Base-by-base conservation (phyloP, 1,284 basidiomycete genomes). In the Pseudozyma hubeiensis region DNA sequence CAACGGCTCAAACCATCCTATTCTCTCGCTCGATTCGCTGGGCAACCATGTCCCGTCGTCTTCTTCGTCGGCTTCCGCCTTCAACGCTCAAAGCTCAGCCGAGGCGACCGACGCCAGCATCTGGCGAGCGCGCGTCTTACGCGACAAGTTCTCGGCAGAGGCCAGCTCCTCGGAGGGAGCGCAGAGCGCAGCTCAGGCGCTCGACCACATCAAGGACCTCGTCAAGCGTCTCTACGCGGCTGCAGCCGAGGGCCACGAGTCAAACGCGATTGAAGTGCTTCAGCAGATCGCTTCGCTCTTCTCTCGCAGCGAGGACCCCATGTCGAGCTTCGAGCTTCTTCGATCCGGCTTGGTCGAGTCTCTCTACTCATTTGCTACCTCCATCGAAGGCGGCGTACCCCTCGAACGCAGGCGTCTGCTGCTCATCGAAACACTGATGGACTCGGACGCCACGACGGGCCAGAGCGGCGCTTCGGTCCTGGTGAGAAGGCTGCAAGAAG, bases 311-410 rank as follows among this genome's bases (percentile, higher is more conserved):
- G 85, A 85, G 19, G 85, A 86, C 40, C 91, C 93, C 10, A 90
- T 98, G 11, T 97, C 95, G 0, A 97, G 94, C 85, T 99, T 98
- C 77, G 97, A 99, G 86, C 86, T 99, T 43, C 86, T 97, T 57
- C 92, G 97, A 80, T 96, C 93, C 79, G 96, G 95, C 3, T 88
- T 97, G 1, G 91, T 98, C 1, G 94, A 97, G 74, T 91, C 90
- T 3, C 84, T 99, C 44, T 88, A 98, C 56, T 88, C 89, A 48
- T 94, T 94, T 85, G 90, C 93, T 5, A 92, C 91, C 4, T 90
- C 90, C 65, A 52, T 48, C 30, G 56, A 67, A 5, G 54, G 55
- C 14, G 64, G 58, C 17, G 43, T 80, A 30, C 65, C 80, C 0
- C 48, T 66, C 13, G 44, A 66, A 13, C 53, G 35, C n/a, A 68